Evolutionary conservation across 2,329 filamentous ascomycete species (phyloP).

Genomic region (Verticillium klebahnii): DNA sequence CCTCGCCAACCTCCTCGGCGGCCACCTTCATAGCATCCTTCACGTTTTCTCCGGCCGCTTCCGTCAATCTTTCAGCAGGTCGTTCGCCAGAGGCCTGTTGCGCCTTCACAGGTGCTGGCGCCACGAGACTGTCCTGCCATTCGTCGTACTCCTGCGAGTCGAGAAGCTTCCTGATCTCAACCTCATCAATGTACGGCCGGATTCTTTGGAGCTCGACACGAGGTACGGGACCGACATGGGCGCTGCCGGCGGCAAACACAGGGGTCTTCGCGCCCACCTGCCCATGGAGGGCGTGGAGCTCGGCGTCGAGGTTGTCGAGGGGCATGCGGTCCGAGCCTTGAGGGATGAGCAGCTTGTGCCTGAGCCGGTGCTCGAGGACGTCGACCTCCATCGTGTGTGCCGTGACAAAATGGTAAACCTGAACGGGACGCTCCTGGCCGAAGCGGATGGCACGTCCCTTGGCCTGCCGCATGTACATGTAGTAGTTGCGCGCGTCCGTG

Average conservation of each 20-base stretch:
- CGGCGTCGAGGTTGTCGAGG: neutral
- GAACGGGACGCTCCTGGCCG: constrained; percentile 32
- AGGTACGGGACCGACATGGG: too few species aligned
- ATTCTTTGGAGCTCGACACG: neutral
- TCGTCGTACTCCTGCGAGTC: neutral
- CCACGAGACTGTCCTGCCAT: neutral
- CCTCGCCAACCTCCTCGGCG: neutral
- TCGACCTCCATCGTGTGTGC: constrained; percentile 35
- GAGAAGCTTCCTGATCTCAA: neutral
- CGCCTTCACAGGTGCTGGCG: neutral
- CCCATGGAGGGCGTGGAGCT: neutral
- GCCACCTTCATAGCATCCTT: neutral
- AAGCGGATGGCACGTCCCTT: constrained; percentile 31
- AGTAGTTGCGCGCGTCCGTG: constrained; percentile 23
- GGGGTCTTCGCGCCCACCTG: neutral
- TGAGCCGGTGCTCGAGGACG: constrained; percentile 24
- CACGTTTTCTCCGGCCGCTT: neutral
- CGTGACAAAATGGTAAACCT: constrained; percentile 34
- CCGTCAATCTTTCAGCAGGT: neutral
- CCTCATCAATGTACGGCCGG: neutral
- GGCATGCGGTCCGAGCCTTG: neutral
- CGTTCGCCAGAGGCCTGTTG: neutral
- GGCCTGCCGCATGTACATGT: constrained; percentile 33
- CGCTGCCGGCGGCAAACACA: neutral
- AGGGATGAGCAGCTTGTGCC: neutral